Evolutionary conservation across 1,139 yeast species (phyloP), one percentile per base, ranked within the genome.

Genomic region (Oligophagozyma castellii): DNA sequence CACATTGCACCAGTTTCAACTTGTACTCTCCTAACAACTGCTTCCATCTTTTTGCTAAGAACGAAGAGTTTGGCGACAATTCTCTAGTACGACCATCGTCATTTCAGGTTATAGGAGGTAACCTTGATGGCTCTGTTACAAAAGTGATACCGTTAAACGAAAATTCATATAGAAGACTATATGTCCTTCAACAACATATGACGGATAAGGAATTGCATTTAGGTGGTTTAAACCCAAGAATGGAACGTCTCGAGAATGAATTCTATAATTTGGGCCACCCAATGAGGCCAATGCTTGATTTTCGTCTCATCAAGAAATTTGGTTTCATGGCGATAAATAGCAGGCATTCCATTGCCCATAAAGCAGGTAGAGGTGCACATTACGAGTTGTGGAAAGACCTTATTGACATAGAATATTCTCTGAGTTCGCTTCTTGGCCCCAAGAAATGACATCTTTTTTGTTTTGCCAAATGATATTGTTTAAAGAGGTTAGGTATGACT

Each of bases 141-240:
- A 66, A 70, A 27, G 70, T 89, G n/a, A 60, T 71, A 24, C 95
- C 96, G 0, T 60, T 86, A 10, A 59, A 66, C 23, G 96, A 89
- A 49, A 56, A 71, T 2, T 63, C 72, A 11, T 89, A 83, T 54
- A 67, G 95, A 51, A 63, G 93, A 36, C 63, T 89, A 51, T 81
- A 79, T 46, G 77, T 84, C 22, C 59, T 89, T 12, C 95, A 86
- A 46, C 94, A 84, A 52, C 95, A 84, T 45, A 57, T 89, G 31
- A 67, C 70, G 14, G 95, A 86, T 36, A 53, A 54, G 32, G 50
- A 54, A 37, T 65, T 62, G 31, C 92, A 80, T 37, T 55, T 59
- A 35, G 76, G 81, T 35, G 95, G 95, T 0, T 59, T 89, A 38
- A 89, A 86, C 47, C 94, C 95, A 3, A 62, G 70, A 37, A 58